Percentiles rank a stretch among this genome's conserved stretches.
Conservation (phyloP, 1,284 basidiomycete species). For the Termitomyces sp. region DNA sequence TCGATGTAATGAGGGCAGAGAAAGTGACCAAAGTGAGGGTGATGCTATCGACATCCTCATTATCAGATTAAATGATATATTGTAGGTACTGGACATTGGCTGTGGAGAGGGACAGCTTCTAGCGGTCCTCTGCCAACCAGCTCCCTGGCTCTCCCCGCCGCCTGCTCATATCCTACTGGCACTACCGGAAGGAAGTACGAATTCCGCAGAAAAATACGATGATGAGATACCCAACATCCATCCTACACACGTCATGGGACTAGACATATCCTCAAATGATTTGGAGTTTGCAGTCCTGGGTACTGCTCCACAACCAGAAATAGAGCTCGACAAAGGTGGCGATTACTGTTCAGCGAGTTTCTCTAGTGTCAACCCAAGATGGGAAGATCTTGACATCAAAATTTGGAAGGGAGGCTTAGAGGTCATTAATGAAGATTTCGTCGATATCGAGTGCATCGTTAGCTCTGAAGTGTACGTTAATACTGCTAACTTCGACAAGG, state of each 20-base stretch:
- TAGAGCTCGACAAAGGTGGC: slow-evolving; percentile 15
- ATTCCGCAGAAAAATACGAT: slow-evolving; percentile 22
- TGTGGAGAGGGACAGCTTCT: slow-evolving; percentile 77
- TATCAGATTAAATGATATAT: slow-evolving; percentile 1
- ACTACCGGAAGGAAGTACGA: slow-evolving; percentile 10
- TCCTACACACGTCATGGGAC: slow-evolving; percentile 52
- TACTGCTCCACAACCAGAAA: slow-evolving; percentile 32
- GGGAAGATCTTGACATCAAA: slow-evolving; percentile 69
- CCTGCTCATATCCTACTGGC: slow-evolving; percentile 27
- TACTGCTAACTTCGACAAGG: neutral
- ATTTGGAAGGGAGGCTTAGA: slow-evolving; percentile 84
- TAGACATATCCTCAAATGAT: slow-evolving; percentile 55
- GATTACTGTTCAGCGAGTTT: slow-evolving; percentile 16
- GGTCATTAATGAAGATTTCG: slow-evolving; percentile 69
- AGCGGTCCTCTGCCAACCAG: slow-evolving; percentile 62
- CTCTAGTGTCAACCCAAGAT: slow-evolving; percentile 42
- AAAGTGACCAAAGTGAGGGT: slow-evolving; percentile 49
- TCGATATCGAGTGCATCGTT: slow-evolving; percentile 77
- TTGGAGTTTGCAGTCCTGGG: slow-evolving; percentile 47
- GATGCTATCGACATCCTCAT: neutral
- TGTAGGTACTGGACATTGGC: slow-evolving; percentile 72
- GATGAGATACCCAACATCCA: slow-evolving; percentile 57
- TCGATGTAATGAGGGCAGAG: slow-evolving; percentile 59
- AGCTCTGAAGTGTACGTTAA: slow-evolving; percentile 73
- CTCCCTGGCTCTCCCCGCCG: slow-evolving; percentile 53